Evolutionary conservation across 352 stramenopile genomes (phyloP).

Genomic region (Globisporangium cylindrosporum): DNA sequence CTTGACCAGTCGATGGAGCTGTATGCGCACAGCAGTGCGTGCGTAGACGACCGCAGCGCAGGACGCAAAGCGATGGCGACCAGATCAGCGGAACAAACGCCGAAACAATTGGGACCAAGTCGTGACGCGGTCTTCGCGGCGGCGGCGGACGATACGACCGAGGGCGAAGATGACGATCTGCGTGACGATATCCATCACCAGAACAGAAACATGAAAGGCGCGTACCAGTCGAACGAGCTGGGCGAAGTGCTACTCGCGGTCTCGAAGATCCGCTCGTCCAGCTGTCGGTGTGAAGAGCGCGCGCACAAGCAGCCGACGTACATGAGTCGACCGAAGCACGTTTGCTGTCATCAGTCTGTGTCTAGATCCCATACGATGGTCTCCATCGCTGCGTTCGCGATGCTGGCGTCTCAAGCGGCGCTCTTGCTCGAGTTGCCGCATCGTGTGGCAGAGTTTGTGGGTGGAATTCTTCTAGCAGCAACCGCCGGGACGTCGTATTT

Average conservation of each 20-base stretch:
- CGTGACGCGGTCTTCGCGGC: not conserved
- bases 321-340: conserved; percentile 15
- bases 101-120: not conserved
- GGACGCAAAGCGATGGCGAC: conserved; percentile 8
- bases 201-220: conserved; percentile 18
- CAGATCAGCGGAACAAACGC: conserved; percentile 3
- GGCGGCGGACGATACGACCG: not conserved
- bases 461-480: conserved; percentile 47
- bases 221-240: conserved; percentile 28
- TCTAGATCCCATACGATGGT: conserved; percentile 27
- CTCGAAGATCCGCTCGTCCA: conserved; percentile 24
- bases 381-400: conserved; percentile 24
- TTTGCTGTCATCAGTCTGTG: conserved; percentile 12
- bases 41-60: conserved; percentile 5
- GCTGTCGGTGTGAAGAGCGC: not conserved
- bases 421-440: conserved; percentile 29
- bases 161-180: not conserved
- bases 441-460: conserved; percentile 48
- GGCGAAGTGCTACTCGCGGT: conserved; percentile 53
- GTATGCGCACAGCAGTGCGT: conserved; percentile 12
- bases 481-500: conserved; percentile 52
- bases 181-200: conserved; percentile 4
- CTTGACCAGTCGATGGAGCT: conserved; percentile 9
- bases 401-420: conserved; percentile 28
- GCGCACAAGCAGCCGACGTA: not conserved